Percentiles rank a stretch among this genome's conserved stretches.
phyloP scores from a whole-genome alignment of 75 land plant species.

The Isoetes taiwanensis region DNA sequence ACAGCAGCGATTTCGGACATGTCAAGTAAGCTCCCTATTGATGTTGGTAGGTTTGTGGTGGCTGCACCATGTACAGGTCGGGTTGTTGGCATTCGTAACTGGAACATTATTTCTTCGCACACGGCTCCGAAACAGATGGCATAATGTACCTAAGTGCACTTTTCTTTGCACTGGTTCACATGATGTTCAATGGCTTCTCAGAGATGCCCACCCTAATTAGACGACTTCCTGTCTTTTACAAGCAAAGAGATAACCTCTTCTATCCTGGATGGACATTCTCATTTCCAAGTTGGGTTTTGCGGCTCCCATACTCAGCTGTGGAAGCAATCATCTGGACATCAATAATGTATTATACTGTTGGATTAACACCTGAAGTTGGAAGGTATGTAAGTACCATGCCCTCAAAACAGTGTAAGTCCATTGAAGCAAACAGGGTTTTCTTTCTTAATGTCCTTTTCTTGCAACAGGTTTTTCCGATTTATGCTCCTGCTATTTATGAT shows the following conservation, averaged over 20 bases:
- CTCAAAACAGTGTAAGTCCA: background rate
- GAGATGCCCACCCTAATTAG: conserved; percentile 53
- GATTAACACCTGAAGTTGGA: conserved; percentile 52
- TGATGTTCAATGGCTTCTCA: conserved; percentile 77
- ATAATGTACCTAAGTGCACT: conserved; percentile 43
- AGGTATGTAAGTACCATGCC: conserved; percentile 30
- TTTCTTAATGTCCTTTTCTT: no score
- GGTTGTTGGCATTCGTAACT: conserved; percentile 46
- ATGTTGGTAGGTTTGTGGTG: no score
- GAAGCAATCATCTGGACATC: conserved; percentile 72
- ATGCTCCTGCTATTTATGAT: conserved; percentile 42
- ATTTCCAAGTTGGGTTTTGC: conserved; percentile 55
- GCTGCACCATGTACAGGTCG: no score
- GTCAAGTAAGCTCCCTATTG: no score
- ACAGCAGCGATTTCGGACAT: no score
- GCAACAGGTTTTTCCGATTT: conserved; percentile 65
- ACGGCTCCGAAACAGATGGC: conserved; percentile 38
- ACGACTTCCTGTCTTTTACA: conserved; percentile 71
- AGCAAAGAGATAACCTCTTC: conserved; percentile 69
- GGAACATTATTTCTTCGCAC: conserved; percentile 55
- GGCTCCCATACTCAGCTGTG: conserved; percentile 53
- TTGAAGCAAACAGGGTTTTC: background rate
- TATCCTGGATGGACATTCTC: conserved; percentile 76
- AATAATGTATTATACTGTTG: conserved; percentile 55
- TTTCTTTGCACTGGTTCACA: conserved; percentile 57